Conservation (phyloP, 805 yeast species). For the Yamadazyma insecticola region DNA sequence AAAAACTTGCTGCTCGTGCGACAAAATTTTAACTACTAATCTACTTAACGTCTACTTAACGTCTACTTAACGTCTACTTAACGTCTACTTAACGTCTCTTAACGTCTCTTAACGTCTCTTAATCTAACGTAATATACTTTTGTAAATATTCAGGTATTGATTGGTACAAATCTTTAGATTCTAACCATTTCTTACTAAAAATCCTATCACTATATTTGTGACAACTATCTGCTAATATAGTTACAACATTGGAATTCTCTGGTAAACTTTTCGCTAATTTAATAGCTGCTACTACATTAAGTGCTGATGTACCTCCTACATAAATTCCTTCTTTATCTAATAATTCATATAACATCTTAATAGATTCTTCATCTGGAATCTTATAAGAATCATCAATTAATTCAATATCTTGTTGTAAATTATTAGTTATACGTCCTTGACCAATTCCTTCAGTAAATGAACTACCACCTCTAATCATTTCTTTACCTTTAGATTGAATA, state of each 20-base stretch:
- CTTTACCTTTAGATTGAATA: constrained; percentile 64
- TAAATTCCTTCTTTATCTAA: constrained; percentile 88
- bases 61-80: too few species aligned
- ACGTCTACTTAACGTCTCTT: not conserved
- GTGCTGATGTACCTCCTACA: constrained; percentile 86
- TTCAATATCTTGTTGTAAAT: constrained; percentile 67
- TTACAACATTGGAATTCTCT: constrained; percentile 75
- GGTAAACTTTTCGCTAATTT: constrained; percentile 73
- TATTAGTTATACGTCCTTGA: constrained; percentile 87
- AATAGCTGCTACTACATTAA: constrained; percentile 86
- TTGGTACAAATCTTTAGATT: constrained; percentile 59
- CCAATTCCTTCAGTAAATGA: constrained; percentile 97
- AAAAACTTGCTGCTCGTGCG: too few species aligned
- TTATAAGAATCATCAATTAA: constrained; percentile 75
- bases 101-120: constrained; percentile 5
- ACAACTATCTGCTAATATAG: constrained; percentile 86
- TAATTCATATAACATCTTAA: constrained; percentile 76
- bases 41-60: too few species aligned
- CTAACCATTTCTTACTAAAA: constrained; percentile 74
- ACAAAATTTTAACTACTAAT: too few species aligned
- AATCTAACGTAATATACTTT: constrained; percentile 53
- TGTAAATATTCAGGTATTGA: constrained; percentile 66
- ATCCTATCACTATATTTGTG: constrained; percentile 82
- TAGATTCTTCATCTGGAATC: constrained; percentile 75
- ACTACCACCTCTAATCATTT: constrained; percentile 68